Conservation (phyloP, 2,329 filamentous ascomycete genomes). For the Stagonosporopsis rhizophila region DNA sequence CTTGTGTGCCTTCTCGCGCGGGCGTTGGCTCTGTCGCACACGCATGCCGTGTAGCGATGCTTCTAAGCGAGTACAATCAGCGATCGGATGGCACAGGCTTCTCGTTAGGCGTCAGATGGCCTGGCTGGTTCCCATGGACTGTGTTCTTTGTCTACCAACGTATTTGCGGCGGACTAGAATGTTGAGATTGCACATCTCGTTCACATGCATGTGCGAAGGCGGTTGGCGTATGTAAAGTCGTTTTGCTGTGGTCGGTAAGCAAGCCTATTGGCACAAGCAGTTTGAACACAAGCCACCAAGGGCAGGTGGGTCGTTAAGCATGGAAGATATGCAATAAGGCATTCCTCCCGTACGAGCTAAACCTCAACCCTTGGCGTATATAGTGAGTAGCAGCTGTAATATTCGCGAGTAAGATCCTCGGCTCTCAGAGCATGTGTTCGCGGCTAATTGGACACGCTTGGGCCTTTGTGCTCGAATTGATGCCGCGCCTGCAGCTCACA, state of each 20-base stretch:
- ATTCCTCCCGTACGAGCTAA: neutral
- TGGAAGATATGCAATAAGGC: neutral
- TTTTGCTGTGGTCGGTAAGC: neutral
- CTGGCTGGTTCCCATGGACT: neutral
- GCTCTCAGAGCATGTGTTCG: neutral
- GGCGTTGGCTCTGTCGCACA: neutral
- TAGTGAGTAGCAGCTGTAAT: neutral
- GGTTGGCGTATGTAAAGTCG: neutral
- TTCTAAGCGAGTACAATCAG: neutral
- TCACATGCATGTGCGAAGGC: neutral
- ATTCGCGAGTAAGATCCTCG: neutral
- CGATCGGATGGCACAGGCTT: neutral
- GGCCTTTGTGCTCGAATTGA: neutral
- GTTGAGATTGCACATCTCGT: neutral
- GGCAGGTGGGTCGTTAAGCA: neutral
- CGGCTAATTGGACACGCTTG: neutral
- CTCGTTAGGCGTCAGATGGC: neutral
- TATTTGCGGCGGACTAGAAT: neutral
- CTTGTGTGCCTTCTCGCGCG: neutral
- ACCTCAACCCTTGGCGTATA: neutral
- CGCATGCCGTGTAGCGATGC: neutral
- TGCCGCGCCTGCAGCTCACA: neutral
- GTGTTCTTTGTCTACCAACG: neutral
- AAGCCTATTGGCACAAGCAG: slow-evolving; percentile 2
- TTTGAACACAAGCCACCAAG: neutral